Conservation (phyloP, 2,329 filamentous ascomycete species). For the Akanthomyces lecanii region DNA sequence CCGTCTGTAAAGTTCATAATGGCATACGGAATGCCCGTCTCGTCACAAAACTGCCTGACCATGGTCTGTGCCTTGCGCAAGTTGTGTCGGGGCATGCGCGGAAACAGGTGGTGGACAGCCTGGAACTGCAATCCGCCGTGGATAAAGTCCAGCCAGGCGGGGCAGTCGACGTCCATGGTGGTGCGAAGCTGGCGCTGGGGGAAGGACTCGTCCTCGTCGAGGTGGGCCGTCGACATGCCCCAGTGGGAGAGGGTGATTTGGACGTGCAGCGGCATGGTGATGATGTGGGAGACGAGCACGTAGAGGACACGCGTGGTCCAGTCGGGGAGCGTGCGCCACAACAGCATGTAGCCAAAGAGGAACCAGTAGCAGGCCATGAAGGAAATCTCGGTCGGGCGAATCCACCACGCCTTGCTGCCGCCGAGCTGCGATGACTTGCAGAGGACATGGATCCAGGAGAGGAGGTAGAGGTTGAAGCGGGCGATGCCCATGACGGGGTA, state of each 20-base stretch:
- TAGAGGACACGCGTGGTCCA: slow-evolving; percentile 56
- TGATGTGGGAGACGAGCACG: slow-evolving; percentile 59
- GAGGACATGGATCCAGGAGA: slow-evolving; percentile 63
- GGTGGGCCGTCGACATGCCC: slow-evolving; percentile 64
- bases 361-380: slow-evolving; percentile 64
- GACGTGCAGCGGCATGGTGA: slow-evolving; percentile 65
- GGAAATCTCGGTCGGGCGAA: slow-evolving; percentile 60
- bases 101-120: slow-evolving; percentile 66
- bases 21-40: slow-evolving; percentile 59
- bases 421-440: slow-evolving; percentile 54
- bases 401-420: slow-evolving; percentile 58
- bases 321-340: slow-evolving; percentile 57
- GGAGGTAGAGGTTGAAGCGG: slow-evolving; percentile 67
- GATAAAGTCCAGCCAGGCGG: slow-evolving; percentile 66
- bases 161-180: slow-evolving; percentile 71
- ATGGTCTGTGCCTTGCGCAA: slow-evolving; percentile 55
- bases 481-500: slow-evolving; percentile 64
- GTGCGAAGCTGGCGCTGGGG: slow-evolving; percentile 66
- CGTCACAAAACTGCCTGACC: slow-evolving; percentile 60
- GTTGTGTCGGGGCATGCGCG: slow-evolving; percentile 65
- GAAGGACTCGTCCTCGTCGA: slow-evolving; percentile 62
- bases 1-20: slow-evolving; percentile 59
- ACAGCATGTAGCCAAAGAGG: slow-evolving; percentile 61
- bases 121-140: slow-evolving; percentile 72
- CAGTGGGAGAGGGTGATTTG: slow-evolving; percentile 71